Conservation (phyloP, 495 filamentous ascomycete species). For the Trichoderma virens region DNA sequence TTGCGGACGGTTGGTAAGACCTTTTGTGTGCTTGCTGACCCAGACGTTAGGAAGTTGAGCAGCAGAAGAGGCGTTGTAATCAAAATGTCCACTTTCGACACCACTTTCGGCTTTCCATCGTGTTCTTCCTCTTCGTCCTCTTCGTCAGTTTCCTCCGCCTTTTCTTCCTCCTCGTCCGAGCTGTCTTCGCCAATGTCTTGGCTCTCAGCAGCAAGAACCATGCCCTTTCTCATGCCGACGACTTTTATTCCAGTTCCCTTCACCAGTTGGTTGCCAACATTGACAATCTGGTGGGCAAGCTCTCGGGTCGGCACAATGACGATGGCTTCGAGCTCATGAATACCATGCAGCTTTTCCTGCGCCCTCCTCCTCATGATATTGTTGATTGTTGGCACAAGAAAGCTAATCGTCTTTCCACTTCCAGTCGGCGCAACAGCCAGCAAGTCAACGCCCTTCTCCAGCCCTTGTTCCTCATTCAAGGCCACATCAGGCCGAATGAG, state of each 20-base stretch:
- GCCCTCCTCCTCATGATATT: conserved; percentile 49
- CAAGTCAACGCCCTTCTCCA: conserved; percentile 53
- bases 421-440: conserved; percentile 88
- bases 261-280: conserved; percentile 78
- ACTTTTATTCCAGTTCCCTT: conserved; percentile 72
- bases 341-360: conserved; percentile 27
- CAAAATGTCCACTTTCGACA: conserved; percentile 67
- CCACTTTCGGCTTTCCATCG: conserved; percentile 22
- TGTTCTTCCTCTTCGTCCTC: conserved; percentile 35
- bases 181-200: conserved; percentile 24
- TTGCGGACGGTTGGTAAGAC: conserved; percentile 56
- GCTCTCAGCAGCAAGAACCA: conserved; percentile 53
- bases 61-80: conserved; percentile 81
- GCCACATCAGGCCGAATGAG: conserved; percentile 49
- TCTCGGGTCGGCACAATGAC: conserved; percentile 90
- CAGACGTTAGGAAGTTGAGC: conserved; percentile 60
- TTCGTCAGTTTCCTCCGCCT: conserved; percentile 28
- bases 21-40: conserved; percentile 33
- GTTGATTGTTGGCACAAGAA: conserved; percentile 79
- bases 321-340: conserved; percentile 55
- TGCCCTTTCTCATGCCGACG: conserved; percentile 75
- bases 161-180: conserved; percentile 14
- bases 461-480: conserved; percentile 24
- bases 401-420: conserved; percentile 94
- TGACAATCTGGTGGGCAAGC: conserved; percentile 83